Evolutionary conservation across 768 basidiomycete species (phyloP), one percentile per base, ranked within the genome.

Genomic region (Leccinellum luteum): DNA sequence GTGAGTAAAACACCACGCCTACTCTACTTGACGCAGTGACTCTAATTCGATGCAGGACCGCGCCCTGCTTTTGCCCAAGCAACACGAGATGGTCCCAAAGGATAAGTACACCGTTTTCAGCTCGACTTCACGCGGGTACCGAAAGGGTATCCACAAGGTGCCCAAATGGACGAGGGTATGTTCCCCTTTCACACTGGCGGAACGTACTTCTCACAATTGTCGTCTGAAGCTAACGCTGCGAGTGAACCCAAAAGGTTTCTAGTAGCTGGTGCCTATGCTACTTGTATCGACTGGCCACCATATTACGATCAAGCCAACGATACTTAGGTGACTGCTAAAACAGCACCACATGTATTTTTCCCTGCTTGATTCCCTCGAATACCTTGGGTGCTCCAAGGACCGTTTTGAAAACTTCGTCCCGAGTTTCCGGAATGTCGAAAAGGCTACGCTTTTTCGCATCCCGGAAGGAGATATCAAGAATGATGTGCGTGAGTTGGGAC

Each of bases 31-130:
- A 51, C 34, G 25, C 30, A 19, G 45, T 51, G 27, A 4, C 21
- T 14, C 34, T 54, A 34, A 55, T 44, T 34, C 23, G 6, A 38
- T n/a, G 31, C 63, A 96, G 92, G 78, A 76, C 50, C 79, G 78
- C 53, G 92, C 91, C 4, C 75, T 98, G 54, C 82, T 86, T 56
- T 78, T 99, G 30, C 97, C 97, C 51, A 96, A 91, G 69, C 94
- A 98, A 69, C 80, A 87, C 61, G 93, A 97, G 74, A 98, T 98
- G 97, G 80, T 76, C 12, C 77, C 96, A 1, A 85, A 81, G 66
- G 96, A 98, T 78, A 99, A 99, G 74, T 99, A 98, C 76, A 97
- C 95, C 4, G 84, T 90, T 19, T 98, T 94, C 74, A 84, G 82
- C 38, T 78, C 83, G 4, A 84, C 82, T 41, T 76, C 77, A 1